Conservation (phyloP, 1,284 basidiomycete species). For the Boletus nobilissimus region DNA sequence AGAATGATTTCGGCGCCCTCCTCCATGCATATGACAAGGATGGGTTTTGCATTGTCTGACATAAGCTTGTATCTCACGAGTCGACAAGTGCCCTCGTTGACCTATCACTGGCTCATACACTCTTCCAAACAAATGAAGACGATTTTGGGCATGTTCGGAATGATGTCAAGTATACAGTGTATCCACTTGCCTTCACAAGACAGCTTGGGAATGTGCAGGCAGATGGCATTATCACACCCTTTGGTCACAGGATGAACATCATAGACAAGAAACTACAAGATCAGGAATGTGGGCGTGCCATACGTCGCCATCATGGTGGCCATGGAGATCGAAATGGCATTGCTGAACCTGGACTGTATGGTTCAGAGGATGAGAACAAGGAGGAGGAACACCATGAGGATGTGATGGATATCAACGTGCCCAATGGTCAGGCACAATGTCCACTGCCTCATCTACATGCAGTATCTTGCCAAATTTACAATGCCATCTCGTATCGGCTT, state of each 20-base stretch:
- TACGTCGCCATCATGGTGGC: not conserved
- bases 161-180: not conserved
- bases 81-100: not conserved
- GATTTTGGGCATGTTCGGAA: not conserved
- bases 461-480: not conserved
- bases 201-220: not conserved
- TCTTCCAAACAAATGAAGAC: not conserved
- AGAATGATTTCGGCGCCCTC: not conserved
- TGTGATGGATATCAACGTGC: no score
- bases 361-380: no score
- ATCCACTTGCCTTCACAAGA: not conserved
- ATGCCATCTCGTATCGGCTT: not conserved
- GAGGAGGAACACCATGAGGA: no score
- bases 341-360: no score
- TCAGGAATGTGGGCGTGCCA: no score
- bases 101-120: not conserved
- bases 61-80: not conserved
- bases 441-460: not conserved
- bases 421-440: no score
- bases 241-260: not conserved
- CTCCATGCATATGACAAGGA: not conserved
- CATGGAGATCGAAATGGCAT: no score
- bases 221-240: not conserved
- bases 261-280: not conserved
- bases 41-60: not conserved